These are phyloP conservation scores for Cicer cuneatum DNA, from an alignment of 306 rosid species.

Conservation along the genomic window DNA sequence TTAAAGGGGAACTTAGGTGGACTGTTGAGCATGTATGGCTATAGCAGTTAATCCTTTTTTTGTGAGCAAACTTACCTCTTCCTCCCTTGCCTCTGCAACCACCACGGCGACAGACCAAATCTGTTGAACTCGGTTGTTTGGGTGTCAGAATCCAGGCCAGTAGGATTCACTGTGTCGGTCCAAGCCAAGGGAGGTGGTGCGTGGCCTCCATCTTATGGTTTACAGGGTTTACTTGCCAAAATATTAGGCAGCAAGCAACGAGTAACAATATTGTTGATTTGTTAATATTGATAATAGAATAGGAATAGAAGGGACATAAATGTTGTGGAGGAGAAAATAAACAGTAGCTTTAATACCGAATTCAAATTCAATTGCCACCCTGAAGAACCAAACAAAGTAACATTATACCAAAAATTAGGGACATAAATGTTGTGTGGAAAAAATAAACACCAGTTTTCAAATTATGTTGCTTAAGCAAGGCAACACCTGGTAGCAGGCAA, in stretches of 20 bases:
- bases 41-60: too few relatives aligned
- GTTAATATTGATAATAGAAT: neutral
- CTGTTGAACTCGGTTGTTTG: too few relatives aligned
- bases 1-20: neutral
- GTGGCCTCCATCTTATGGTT: too few relatives aligned
- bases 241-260: neutral
- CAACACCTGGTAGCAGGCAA: neutral
- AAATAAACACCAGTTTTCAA: neutral
- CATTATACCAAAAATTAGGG: neutral
- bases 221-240: neutral
- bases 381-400: neutral
- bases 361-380: conserved; percentile 5
- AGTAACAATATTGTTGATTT: neutral
- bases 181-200: too few relatives aligned
- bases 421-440: neutral
- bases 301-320: neutral
- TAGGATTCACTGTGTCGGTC: too few relatives aligned
- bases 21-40: too few relatives aligned
- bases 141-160: too few relatives aligned
- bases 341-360: neutral
- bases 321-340: neutral
- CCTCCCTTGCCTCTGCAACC: too few relatives aligned
- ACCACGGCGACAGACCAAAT: too few relatives aligned
- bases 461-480: neutral
- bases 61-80: too few relatives aligned